A percentile compares a stretch with the other conserved stretches of the same genome.
Conservation (phyloP, 805 yeast genomes). For the Diddensiella transvaalensis region DNA sequence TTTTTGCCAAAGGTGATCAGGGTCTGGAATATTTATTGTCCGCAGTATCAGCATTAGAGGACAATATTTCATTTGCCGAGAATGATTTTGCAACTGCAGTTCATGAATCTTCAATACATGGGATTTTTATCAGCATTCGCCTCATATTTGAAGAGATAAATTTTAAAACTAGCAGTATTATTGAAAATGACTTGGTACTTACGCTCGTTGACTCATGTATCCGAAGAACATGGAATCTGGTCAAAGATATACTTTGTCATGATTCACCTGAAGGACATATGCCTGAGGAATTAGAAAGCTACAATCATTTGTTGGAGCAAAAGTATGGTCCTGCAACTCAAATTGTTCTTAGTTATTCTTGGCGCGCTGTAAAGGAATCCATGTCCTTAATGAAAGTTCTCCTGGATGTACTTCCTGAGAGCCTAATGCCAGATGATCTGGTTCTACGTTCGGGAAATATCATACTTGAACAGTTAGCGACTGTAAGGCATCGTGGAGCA, state of each 20-base stretch:
- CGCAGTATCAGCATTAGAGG: constrained; percentile 37
- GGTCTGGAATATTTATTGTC: constrained; percentile 30
- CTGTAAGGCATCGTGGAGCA: constrained; percentile 87
- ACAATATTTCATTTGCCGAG: constrained; percentile 35
- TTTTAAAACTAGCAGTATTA: constrained; percentile 20
- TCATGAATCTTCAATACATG: constrained; percentile 56
- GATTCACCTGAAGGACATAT: constrained; percentile 70
- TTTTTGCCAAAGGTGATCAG: constrained; percentile 30
- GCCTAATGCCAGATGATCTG: constrained; percentile 26
- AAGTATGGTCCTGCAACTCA: constrained; percentile 38
- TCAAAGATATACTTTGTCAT: constrained; percentile 51
- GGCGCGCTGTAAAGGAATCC: constrained; percentile 82
- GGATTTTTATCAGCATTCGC: constrained; percentile 59
- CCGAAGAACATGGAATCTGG: constrained; percentile 42
- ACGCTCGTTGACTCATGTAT: constrained; percentile 8
- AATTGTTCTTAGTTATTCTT: constrained; percentile 59
- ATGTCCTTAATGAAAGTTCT: constrained; percentile 50
- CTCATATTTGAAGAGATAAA: constrained; percentile 39
- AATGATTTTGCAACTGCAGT: constrained; percentile 43
- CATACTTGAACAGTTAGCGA: constrained; percentile 61
- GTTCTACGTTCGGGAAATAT: constrained; percentile 48
- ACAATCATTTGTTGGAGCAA: constrained; percentile 25
- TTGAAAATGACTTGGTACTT: constrained; percentile 14
- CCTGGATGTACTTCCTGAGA: constrained; percentile 33
- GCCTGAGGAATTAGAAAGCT: constrained; percentile 38